Evolutionary conservation across 2,329 filamentous ascomycete species (phyloP).

Genomic region (Pseudogymnoascus verrucosus): DNA sequence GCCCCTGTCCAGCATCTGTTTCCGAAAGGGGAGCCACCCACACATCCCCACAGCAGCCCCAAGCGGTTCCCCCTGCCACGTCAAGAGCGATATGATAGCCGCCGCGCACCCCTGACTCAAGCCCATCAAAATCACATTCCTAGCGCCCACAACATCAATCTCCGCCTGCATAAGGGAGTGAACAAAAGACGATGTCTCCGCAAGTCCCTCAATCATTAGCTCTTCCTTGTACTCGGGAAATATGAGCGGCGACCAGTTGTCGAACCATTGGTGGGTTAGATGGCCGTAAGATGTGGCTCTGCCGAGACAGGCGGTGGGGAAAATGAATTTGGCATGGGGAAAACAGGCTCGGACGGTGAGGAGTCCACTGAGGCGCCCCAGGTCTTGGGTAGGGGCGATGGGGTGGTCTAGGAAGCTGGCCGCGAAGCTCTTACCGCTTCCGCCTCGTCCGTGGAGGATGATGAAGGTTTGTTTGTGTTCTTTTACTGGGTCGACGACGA

Average conservation of each 20-base stretch:
- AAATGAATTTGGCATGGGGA: slow-evolving; percentile 40
- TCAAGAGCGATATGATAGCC: slow-evolving; percentile 34
- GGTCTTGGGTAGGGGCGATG: slow-evolving; percentile 11
- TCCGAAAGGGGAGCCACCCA: slow-evolving; percentile 38
- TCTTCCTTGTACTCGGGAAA: slow-evolving; percentile 25
- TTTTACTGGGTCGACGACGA: slow-evolving; percentile 12
- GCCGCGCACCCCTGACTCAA: slow-evolving; percentile 48
- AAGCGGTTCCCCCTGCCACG: slow-evolving; percentile 35
- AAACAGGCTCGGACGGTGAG: slow-evolving; percentile 29
- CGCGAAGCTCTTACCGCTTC: slow-evolving; percentile 34
- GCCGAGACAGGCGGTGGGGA: slow-evolving; percentile 39
- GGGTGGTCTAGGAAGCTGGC: slow-evolving; percentile 30
- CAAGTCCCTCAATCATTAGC: slow-evolving; percentile 34
- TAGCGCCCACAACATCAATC: slow-evolving; percentile 29
- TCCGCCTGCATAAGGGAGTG: slow-evolving; percentile 33
- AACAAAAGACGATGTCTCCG: slow-evolving; percentile 34
- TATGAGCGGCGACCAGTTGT: slow-evolving; percentile 26
- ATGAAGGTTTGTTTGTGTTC: slow-evolving; percentile 39
- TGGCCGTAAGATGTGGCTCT: slow-evolving; percentile 34
- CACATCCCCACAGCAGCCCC: slow-evolving; percentile 37
- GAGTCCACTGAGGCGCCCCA: background rate
- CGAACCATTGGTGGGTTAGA: slow-evolving; percentile 40
- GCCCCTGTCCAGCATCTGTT: slow-evolving; percentile 22
- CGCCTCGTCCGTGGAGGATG: slow-evolving; percentile 43
- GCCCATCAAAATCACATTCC: slow-evolving; percentile 40